Conservation (phyloP, 2,329 filamentous ascomycete genomes). For the Zasmidium cellare region DNA sequence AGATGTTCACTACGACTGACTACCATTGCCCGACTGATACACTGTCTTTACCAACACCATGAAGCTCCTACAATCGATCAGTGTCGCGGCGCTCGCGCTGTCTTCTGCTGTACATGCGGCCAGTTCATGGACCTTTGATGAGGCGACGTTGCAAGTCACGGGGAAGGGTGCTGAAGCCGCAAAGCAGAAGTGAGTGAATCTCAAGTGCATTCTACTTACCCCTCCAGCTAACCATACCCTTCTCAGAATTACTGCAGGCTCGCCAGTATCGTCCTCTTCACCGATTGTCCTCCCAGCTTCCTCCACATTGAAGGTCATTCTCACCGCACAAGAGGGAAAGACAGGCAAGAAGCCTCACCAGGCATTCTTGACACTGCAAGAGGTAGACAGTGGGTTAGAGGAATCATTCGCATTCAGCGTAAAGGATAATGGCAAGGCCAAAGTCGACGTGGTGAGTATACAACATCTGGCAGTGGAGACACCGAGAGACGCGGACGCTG, state of each 20-base stretch:
- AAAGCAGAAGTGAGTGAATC: constrained; percentile 57
- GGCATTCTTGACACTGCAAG: constrained; percentile 82
- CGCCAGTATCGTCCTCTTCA: constrained; percentile 49
- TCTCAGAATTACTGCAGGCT: constrained; percentile 46
- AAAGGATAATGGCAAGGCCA: constrained; percentile 85
- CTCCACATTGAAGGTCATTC: constrained; percentile 76
- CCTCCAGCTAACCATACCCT: background rate
- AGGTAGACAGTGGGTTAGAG: constrained; percentile 74
- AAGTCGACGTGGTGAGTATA: constrained; percentile 74
- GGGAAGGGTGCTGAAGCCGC: constrained; percentile 55
- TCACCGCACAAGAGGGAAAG: constrained; percentile 79
- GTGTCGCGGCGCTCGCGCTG: constrained; percentile 14
- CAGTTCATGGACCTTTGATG: constrained; percentile 70
- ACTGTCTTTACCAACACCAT: constrained; percentile 19
- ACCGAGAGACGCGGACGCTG: constrained; percentile 1
- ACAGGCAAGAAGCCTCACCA: constrained; percentile 86
- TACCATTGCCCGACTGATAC: too few species aligned
- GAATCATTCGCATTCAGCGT: constrained; percentile 80
- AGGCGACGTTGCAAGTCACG: constrained; percentile 66
- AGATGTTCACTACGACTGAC: too few species aligned
- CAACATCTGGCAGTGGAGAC: background rate
- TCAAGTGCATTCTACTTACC: background rate
- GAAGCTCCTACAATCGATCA: constrained; percentile 24
- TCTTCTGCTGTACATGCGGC: constrained; percentile 44
- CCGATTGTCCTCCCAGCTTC: constrained; percentile 64